phyloP scores from a whole-genome alignment of 257 asterid genomes.

The Eustoma russellianum region DNA sequence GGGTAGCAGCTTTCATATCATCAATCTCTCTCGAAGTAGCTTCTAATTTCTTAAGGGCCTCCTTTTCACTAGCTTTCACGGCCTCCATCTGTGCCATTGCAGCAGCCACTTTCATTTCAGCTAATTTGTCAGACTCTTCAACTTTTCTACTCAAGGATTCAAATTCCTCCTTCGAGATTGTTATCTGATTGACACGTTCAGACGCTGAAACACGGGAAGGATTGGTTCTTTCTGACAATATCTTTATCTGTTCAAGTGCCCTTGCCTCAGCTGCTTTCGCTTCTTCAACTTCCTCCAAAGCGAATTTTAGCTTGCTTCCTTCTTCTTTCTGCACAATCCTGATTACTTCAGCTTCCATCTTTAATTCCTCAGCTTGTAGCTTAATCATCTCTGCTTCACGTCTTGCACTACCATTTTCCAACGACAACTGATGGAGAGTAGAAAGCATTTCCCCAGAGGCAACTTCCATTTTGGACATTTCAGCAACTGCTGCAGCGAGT shows the following conservation, averaged over 20 bases:
- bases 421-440: constrained; percentile 46
- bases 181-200: constrained; percentile 56
- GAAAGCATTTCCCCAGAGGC: constrained; percentile 62
- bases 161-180: constrained; percentile 59
- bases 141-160: constrained; percentile 63
- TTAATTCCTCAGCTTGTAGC: constrained; percentile 50
- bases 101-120: constrained; percentile 72
- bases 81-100: constrained; percentile 89
- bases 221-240: constrained; percentile 52
- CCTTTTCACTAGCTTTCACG: constrained; percentile 70
- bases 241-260: constrained; percentile 57
- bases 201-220: constrained; percentile 59
- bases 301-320: constrained; percentile 45
- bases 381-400: constrained; percentile 60
- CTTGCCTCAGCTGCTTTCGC: constrained; percentile 64
- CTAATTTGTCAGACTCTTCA: constrained; percentile 57
- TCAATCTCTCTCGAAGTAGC: constrained; percentile 54
- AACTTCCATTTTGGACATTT: constrained; percentile 56
- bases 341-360: constrained; percentile 46
- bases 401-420: constrained; percentile 46
- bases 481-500: constrained; percentile 66
- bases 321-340: constrained; percentile 55
- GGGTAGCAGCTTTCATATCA: constrained; percentile 45
- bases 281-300: constrained; percentile 56
- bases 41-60: constrained; percentile 59